Conservation (phyloP, 2,329 filamentous ascomycete species). For the Emericellopsis atlantica region DNA sequence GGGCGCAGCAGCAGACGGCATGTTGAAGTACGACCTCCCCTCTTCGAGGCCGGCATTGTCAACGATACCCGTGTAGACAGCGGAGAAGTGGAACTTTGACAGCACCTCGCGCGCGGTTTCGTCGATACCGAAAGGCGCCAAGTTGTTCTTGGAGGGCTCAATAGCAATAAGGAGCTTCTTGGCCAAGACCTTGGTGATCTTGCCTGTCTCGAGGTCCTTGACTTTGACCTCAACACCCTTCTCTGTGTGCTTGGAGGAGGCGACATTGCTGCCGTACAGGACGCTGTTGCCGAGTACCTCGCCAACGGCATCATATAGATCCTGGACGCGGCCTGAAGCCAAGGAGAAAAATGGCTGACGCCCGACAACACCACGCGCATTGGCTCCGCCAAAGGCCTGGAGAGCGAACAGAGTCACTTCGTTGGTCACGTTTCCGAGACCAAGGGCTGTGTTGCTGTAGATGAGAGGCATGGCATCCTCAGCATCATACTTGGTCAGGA, state of each 20-base stretch:
- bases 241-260: constrained; percentile 12
- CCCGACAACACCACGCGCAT: constrained; percentile 12
- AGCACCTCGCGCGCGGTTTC: constrained; percentile 16
- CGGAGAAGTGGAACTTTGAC: constrained; percentile 16
- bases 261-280: constrained; percentile 20
- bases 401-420: constrained; percentile 31
- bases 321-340: constrained; percentile 20
- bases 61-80: constrained; percentile 17
- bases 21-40: constrained; percentile 7
- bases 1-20: constrained; percentile 6
- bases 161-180: constrained; percentile 21
- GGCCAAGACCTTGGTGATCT: constrained; percentile 15
- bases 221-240: constrained; percentile 13
- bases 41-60: constrained; percentile 10
- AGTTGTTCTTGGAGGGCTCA: constrained; percentile 18
- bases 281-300: constrained; percentile 20
- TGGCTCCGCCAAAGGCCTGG: constrained; percentile 22
- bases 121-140: constrained; percentile 18
- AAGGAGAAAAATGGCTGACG: constrained; percentile 12
- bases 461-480: constrained; percentile 25
- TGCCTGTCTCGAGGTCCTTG: constrained; percentile 7
- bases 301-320: constrained; percentile 24
- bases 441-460: constrained; percentile 25
- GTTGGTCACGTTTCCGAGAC: constrained; percentile 28
- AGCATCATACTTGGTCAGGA: constrained; percentile 33